phyloP scores from a whole-genome alignment of 2,329 filamentous ascomycete species.

The Penicillium brasilianum region DNA sequence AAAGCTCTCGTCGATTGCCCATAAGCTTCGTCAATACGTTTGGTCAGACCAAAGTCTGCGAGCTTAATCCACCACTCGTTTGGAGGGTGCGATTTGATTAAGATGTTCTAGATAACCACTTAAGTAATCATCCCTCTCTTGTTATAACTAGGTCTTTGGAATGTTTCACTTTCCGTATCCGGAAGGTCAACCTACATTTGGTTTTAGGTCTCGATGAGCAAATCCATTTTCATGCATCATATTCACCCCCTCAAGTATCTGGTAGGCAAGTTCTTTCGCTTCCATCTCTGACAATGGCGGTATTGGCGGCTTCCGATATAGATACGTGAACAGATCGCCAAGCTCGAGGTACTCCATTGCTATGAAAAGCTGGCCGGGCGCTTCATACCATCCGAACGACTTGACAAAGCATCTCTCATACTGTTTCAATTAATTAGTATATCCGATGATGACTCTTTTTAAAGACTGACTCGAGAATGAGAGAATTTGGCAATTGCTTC shows the following conservation, averaged over 20 bases:
- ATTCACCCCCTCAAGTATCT: constrained; percentile 12
- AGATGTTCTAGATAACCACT: neutral
- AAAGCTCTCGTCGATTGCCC: neutral
- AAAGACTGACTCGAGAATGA: too few relatives aligned
- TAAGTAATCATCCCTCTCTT: neutral
- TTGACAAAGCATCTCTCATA: constrained; percentile 20
- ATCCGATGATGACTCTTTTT: too few relatives aligned
- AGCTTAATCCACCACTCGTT: constrained; percentile 20
- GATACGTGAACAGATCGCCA: constrained; percentile 8
- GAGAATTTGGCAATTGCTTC: too few relatives aligned
- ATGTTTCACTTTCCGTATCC: too few relatives aligned
- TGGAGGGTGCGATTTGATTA: neutral
- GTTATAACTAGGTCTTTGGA: too few relatives aligned
- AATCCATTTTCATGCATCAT: constrained; percentile 16
- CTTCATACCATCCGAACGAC: constrained; percentile 20
- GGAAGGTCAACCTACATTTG: constrained; percentile 11
- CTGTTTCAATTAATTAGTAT: neutral
- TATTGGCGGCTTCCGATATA: neutral
- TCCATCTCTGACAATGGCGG: constrained; percentile 11
- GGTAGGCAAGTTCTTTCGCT: neutral
- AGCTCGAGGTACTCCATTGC: constrained; percentile 18
- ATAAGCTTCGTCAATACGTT: constrained; percentile 7
- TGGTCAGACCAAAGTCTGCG: constrained; percentile 19
- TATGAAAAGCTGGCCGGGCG: constrained; percentile 4
- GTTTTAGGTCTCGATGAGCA: constrained; percentile 21